Evolutionary conservation across 2,329 filamentous ascomycete species (phyloP).

Genomic region (Celoporthe dispersa): DNA sequence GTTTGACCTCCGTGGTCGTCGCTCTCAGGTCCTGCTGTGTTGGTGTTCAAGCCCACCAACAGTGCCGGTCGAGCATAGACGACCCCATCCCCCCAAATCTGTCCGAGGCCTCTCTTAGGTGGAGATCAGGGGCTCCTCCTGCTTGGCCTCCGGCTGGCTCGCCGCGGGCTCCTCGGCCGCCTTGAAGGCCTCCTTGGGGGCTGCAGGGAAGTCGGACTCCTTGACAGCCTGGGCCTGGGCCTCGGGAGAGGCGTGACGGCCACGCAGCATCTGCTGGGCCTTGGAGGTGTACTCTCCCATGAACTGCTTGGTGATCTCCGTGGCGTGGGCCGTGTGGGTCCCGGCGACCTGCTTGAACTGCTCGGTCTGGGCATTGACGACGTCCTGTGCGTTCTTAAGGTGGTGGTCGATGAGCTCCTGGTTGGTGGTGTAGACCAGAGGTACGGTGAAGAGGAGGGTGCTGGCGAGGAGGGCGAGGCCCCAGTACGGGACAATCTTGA

Average conservation of each 20-base stretch:
- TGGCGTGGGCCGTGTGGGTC: constrained; percentile 67
- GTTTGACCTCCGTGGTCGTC: neutral
- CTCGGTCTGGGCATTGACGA: constrained; percentile 65
- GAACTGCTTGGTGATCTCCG: constrained; percentile 69
- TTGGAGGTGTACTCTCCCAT: constrained; percentile 70
- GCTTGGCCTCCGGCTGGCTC: constrained; percentile 38
- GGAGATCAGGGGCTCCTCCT: constrained; percentile 41
- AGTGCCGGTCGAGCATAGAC: constrained; percentile 1
- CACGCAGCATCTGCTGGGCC: constrained; percentile 66
- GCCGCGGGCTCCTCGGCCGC: constrained; percentile 31
- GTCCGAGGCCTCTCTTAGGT: constrained; percentile 37
- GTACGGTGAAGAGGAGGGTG: constrained; percentile 63
- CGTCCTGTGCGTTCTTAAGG: constrained; percentile 59
- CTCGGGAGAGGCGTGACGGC: constrained; percentile 44
- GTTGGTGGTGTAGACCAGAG: constrained; percentile 69
- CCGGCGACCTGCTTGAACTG: constrained; percentile 65
- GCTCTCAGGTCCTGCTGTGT: neutral
- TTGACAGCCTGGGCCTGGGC: constrained; percentile 42
- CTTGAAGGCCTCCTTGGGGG: constrained; percentile 45
- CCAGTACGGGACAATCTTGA: constrained; percentile 74
- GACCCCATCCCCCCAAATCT: neutral
- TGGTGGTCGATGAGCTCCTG: constrained; percentile 71
- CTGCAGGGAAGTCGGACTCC: constrained; percentile 55
- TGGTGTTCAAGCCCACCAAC: neutral
- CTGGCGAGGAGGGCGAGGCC: constrained; percentile 65